Conservation (phyloP, 2,329 filamentous ascomycete genomes). For the Alternaria incomplexa region DNA sequence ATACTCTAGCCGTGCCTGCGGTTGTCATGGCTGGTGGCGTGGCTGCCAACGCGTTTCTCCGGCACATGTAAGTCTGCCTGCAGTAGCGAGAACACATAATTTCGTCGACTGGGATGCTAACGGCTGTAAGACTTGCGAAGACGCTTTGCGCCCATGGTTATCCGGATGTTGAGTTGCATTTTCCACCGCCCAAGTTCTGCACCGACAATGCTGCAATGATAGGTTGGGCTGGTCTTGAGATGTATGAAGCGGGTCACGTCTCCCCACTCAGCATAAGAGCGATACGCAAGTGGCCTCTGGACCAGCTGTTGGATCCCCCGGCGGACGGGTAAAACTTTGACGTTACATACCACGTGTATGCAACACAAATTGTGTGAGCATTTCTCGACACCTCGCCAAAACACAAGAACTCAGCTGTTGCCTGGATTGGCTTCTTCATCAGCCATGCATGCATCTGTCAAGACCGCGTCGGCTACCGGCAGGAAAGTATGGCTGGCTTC, state of each 20-base stretch:
- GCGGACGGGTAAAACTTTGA: slow-evolving; percentile 17
- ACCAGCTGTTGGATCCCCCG: slow-evolving; percentile 37
- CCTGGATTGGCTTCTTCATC: background rate
- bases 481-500: background rate
- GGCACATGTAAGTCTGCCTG: slow-evolving; percentile 60
- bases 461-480: background rate
- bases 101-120: background rate
- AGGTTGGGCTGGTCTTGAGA: slow-evolving; percentile 90
- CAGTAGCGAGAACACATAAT: background rate
- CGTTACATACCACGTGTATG: background rate
- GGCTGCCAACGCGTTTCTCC: slow-evolving; percentile 81
- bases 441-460: background rate
- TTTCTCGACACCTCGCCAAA: background rate
- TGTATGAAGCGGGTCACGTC: slow-evolving; percentile 77
- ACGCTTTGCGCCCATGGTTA: slow-evolving; percentile 73
- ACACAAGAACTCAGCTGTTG: background rate
- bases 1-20: slow-evolving; percentile 47
- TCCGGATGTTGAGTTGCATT: slow-evolving; percentile 65
- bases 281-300: slow-evolving; percentile 47
- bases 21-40: slow-evolving; percentile 91
- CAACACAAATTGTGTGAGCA: background rate
- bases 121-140: slow-evolving; percentile 48
- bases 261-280: slow-evolving; percentile 38
- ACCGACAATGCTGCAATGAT: slow-evolving; percentile 99
- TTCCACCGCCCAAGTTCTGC: slow-evolving; percentile 79